These are phyloP conservation scores for Arthonia radiata DNA, from an alignment of 495 filamentous ascomycete genomes.

Conservation along the genomic window DNA sequence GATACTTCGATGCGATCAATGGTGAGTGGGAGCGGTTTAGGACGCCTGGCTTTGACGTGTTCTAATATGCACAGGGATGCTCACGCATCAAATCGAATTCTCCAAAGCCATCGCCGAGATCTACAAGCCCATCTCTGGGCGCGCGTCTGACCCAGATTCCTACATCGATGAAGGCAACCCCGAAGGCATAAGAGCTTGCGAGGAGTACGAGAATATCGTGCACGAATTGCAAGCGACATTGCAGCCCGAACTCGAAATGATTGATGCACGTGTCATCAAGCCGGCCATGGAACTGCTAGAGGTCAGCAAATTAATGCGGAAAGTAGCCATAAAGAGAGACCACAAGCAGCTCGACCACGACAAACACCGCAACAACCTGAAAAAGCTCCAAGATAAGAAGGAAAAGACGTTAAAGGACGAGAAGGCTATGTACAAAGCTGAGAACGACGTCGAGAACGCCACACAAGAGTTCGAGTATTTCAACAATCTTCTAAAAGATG, in stretches of 20 bases:
- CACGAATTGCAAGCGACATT: slow-evolving; percentile 73
- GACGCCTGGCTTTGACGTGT: neutral
- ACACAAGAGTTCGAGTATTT: slow-evolving; percentile 93
- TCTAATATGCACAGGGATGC: slow-evolving; percentile 42
- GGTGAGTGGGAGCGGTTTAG: slow-evolving; percentile 17
- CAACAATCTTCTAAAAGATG: slow-evolving; percentile 87
- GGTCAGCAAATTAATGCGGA: slow-evolving; percentile 85
- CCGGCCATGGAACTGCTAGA: slow-evolving; percentile 89
- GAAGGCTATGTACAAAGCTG: slow-evolving; percentile 87
- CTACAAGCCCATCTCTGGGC: slow-evolving; percentile 93
- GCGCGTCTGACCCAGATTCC: slow-evolving; percentile 77
- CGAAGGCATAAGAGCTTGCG: slow-evolving; percentile 87
- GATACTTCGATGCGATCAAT: slow-evolving; percentile 88
- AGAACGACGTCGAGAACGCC: slow-evolving; percentile 71
- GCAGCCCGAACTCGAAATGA: slow-evolving; percentile 88
- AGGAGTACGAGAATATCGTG: slow-evolving; percentile 86
- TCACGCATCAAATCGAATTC: slow-evolving; percentile 95
- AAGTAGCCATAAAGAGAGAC: slow-evolving; percentile 68
- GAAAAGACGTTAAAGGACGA: slow-evolving; percentile 92
- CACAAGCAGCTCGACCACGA: slow-evolving; percentile 98
- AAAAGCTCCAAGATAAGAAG: slow-evolving; percentile 95
- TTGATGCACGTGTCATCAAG: slow-evolving; percentile 69
- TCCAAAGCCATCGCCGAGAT: slow-evolving; percentile 85
- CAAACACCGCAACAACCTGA: slow-evolving; percentile 51
- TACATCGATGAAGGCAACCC: slow-evolving; percentile 59